Evolutionary conservation across 2,329 filamentous ascomycete species (phyloP).

Genomic region (Aspergillus pseudonomiae): DNA sequence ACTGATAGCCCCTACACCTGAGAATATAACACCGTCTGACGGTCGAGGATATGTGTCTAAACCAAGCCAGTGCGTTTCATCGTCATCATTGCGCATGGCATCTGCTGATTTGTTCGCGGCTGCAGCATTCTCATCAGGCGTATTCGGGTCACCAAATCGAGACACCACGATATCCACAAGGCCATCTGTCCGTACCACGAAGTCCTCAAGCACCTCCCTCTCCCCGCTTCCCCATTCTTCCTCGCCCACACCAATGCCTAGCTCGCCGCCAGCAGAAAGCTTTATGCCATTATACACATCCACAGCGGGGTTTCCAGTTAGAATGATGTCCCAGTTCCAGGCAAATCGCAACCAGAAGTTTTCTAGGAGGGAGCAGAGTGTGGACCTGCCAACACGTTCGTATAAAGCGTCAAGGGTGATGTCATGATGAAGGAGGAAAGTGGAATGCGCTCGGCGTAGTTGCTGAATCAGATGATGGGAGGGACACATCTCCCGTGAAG

Average conservation of each 20-base stretch:
- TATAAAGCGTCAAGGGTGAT: slow-evolving; percentile 72
- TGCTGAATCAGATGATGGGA: slow-evolving; percentile 77
- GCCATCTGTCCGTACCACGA: slow-evolving; percentile 77
- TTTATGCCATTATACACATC: slow-evolving; percentile 83
- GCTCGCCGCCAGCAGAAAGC: slow-evolving; percentile 83
- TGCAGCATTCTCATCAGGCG: slow-evolving; percentile 26
- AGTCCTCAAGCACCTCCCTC: slow-evolving; percentile 88
- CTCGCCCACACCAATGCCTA: slow-evolving; percentile 92
- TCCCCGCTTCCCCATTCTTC: slow-evolving; percentile 94
- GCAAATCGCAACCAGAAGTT: slow-evolving; percentile 78
- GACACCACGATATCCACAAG: slow-evolving; percentile 86
- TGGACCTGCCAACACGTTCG: slow-evolving; percentile 62
- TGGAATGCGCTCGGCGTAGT: slow-evolving; percentile 76
- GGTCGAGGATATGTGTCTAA: slow-evolving; percentile 67
- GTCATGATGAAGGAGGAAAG: slow-evolving; percentile 87
- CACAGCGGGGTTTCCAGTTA: slow-evolving; percentile 84
- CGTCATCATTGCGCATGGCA: slow-evolving; percentile 23
- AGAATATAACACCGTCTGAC: slow-evolving; percentile 83
- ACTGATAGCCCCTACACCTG: slow-evolving; percentile 75
- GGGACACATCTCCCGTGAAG: slow-evolving; percentile 85
- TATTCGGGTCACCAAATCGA: slow-evolving; percentile 69
- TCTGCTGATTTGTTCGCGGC: slow-evolving; percentile 19
- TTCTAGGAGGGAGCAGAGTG: slow-evolving; percentile 72
- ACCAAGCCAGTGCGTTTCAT: slow-evolving; percentile 69
- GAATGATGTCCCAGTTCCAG: slow-evolving; percentile 78